Conservation (phyloP, 2,329 filamentous ascomycete genomes). For the Aureobasidium pullulans region DNA sequence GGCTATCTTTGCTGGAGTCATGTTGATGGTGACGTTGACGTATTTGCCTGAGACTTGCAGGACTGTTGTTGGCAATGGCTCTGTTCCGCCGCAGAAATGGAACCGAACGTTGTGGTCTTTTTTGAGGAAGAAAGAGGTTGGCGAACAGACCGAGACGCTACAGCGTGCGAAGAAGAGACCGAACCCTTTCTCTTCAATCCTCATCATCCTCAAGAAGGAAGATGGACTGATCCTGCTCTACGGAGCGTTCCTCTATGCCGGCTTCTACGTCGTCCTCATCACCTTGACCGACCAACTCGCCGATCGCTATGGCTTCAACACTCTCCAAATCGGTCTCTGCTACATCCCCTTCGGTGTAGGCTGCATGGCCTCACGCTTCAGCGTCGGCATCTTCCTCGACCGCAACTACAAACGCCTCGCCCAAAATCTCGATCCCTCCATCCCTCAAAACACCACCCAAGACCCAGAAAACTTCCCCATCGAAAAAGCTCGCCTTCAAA, state of each 20-base stretch:
- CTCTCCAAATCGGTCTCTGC: conserved; percentile 38
- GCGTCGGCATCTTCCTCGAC: conserved; percentile 53
- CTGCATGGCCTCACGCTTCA: conserved; percentile 29
- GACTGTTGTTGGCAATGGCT: conserved; percentile 33
- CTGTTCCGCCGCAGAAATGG: conserved; percentile 17
- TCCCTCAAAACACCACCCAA: conserved; percentile 15
- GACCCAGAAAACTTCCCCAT: conserved; percentile 46
- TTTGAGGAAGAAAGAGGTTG: neutral
- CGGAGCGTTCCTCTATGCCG: conserved; percentile 1
- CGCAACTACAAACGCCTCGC: conserved; percentile 67
- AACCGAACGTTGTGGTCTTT: neutral
- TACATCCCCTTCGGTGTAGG: conserved; percentile 35
- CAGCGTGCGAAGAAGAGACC: neutral
- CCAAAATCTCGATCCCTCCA: conserved; percentile 43
- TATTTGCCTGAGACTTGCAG: conserved; percentile 34
- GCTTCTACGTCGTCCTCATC: neutral
- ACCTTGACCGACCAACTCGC: neutral
- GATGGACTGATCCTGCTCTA: neutral
- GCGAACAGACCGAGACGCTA: neutral
- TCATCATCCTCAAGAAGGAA: conserved; percentile 2
- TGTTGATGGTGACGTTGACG: conserved; percentile 20
- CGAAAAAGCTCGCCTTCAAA: conserved; percentile 37
- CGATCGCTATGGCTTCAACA: conserved; percentile 35
- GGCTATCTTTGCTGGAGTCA: conserved; percentile 20
- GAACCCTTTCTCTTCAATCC: neutral